Evolutionary conservation across 2,329 filamentous ascomycete genomes (phyloP).

Genomic region (Epichloe baconii): DNA sequence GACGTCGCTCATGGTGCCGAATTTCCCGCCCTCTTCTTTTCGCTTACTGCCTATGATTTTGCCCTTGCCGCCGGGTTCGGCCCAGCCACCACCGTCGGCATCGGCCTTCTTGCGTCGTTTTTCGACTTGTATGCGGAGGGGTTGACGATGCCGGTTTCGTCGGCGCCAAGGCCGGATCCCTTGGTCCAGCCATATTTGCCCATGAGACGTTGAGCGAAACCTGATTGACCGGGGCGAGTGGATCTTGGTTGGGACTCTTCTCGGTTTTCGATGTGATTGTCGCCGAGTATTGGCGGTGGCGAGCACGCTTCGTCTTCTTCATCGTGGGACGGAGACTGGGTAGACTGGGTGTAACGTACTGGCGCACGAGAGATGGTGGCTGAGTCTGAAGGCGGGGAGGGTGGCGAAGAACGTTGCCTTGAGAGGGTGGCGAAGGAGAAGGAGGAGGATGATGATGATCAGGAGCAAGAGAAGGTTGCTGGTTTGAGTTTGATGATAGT

Average conservation of each 20-base stretch:
- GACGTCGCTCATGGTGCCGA: constrained; percentile 67
- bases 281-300: constrained; percentile 34
- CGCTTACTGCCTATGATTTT: constrained; percentile 70
- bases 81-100: constrained; percentile 66
- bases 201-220: constrained; percentile 81
- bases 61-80: constrained; percentile 53
- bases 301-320: constrained; percentile 30
- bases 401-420: constrained; percentile 21
- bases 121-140: constrained; percentile 66
- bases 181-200: constrained; percentile 88
- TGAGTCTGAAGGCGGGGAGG: constrained; percentile 27
- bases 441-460: constrained; percentile 11
- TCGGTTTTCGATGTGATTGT: constrained; percentile 17
- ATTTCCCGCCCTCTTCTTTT: constrained; percentile 35
- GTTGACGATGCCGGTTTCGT: constrained; percentile 74
- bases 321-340: constrained; percentile 14
- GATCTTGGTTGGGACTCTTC: constrained; percentile 35
- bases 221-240: constrained; percentile 63
- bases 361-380: constrained; percentile 65
- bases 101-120: constrained; percentile 71
- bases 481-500: constrained; percentile 30
- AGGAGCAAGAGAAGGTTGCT: constrained; percentile 20
- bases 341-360: constrained; percentile 48
- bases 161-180: constrained; percentile 75
- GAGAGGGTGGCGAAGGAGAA: constrained; percentile 13